These are phyloP conservation scores for Exutisphaerella laricina DNA, from an alignment of 2,329 filamentous ascomycete species.

Conservation along the genomic window DNA sequence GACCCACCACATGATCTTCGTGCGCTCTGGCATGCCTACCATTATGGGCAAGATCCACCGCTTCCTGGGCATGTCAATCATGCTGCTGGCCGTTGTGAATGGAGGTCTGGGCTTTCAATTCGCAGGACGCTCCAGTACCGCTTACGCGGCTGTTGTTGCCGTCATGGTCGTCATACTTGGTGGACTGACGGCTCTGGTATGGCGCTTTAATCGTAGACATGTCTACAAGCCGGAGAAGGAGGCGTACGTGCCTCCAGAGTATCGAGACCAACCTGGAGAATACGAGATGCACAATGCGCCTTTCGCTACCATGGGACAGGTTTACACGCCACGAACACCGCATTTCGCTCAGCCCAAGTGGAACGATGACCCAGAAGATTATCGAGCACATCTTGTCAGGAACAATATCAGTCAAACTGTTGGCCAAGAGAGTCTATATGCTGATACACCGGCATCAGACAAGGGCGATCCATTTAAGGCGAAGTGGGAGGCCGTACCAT, in stretches of 20 bases:
- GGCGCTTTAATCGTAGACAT: constrained; percentile 14
- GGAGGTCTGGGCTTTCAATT: constrained; percentile 56
- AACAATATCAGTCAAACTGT: constrained; percentile 2
- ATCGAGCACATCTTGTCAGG: constrained; percentile 11
- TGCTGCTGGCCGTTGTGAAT: constrained; percentile 52
- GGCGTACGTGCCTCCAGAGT: constrained; percentile 6
- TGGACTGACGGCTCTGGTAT: constrained; percentile 10
- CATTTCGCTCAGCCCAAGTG: constrained; percentile 10
- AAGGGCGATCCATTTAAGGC: constrained; percentile 17
- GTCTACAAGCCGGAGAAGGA: constrained; percentile 22
- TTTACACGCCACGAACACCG: constrained; percentile 21
- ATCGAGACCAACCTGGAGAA: constrained; percentile 12
- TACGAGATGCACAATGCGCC: constrained; percentile 20
- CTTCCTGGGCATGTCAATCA: constrained; percentile 52
- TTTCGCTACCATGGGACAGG: constrained; percentile 16
- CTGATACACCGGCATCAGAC: constrained; percentile 20
- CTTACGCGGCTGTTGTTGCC: constrained; percentile 21
- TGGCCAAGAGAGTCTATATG: constrained; percentile 17
- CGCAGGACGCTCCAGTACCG: constrained; percentile 39
- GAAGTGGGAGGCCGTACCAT: constrained; percentile 20
- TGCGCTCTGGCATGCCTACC: constrained; percentile 31
- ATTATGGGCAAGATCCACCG: constrained; percentile 49
- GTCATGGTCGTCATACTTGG: constrained; percentile 20
- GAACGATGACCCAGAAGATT: constrained; percentile 14
- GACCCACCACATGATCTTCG: constrained; percentile 36